These are phyloP conservation scores for Geoglossum glabrum DNA, from an alignment of 495 filamentous ascomycete species.

Conservation along the genomic window DNA sequence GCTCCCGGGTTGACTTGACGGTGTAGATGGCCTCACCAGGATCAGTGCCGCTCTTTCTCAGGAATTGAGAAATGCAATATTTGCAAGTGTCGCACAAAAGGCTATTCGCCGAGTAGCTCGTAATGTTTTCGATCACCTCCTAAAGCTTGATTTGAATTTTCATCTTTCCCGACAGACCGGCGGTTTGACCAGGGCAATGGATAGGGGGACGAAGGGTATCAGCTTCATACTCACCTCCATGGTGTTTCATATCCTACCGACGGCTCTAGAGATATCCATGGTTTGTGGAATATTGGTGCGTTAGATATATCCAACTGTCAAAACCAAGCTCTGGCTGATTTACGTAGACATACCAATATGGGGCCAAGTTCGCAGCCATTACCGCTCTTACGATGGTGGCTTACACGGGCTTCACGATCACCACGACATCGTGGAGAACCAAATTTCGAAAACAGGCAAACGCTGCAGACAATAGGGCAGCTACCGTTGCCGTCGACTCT, in stretches of 20 bases:
- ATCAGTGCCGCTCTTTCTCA: slow-evolving; percentile 76
- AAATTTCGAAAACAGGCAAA: slow-evolving; percentile 91
- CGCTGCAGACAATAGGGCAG: slow-evolving; percentile 85
- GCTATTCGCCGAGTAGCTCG: slow-evolving; percentile 79
- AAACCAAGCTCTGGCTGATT: slow-evolving; percentile 7
- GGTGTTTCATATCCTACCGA: slow-evolving; percentile 95
- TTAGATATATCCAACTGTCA: neutral
- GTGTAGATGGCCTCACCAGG: slow-evolving; percentile 59
- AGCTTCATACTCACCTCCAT: slow-evolving; percentile 92
- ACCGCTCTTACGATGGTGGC: slow-evolving; percentile 80
- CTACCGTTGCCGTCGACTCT: slow-evolving; percentile 87
- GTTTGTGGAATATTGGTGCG: slow-evolving; percentile 73
- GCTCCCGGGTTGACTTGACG: neutral
- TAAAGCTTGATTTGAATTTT: slow-evolving; percentile 80
- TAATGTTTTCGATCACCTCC: slow-evolving; percentile 79
- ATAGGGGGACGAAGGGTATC: slow-evolving; percentile 93
- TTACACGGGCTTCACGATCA: slow-evolving; percentile 87
- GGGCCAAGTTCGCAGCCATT: slow-evolving; percentile 74
- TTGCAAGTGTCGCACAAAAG: slow-evolving; percentile 91
- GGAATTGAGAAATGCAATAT: slow-evolving; percentile 85
- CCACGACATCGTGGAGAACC: slow-evolving; percentile 88
- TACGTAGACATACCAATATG: slow-evolving; percentile 78
- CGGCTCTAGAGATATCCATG: slow-evolving; percentile 80
- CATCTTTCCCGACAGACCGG: slow-evolving; percentile 88
- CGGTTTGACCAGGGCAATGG: slow-evolving; percentile 82